Conservation (phyloP, 139 green algal genomes). For the Ettlia oleoabundans region DNA sequence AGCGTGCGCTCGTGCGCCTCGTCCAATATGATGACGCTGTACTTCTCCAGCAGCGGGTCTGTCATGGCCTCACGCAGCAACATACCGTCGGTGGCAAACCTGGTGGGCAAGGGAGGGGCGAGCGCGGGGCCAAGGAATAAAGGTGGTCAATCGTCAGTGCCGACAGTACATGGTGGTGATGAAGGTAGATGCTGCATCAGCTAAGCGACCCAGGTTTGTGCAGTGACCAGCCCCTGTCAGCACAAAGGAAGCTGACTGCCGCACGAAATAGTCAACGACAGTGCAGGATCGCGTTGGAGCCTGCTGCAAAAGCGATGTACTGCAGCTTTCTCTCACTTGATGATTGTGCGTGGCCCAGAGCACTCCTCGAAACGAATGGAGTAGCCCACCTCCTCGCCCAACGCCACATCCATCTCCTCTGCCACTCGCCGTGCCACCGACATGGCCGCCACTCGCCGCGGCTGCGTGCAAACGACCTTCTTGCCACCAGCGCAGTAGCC, state of each 20-base stretch:
- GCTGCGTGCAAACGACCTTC: constrained; percentile 89
- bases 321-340: constrained; percentile 68
- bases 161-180: too few relatives aligned
- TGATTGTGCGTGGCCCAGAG: constrained; percentile 68
- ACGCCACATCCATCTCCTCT: constrained; percentile 83
- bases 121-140: background rate
- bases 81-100: constrained; percentile 98
- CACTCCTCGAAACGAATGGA: constrained; percentile 91
- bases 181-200: too few relatives aligned
- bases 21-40: constrained; percentile 88
- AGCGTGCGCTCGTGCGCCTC: constrained; percentile 91
- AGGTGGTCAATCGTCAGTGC: background rate
- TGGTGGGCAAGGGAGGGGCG: constrained; percentile 30
- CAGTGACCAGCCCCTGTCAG: too few relatives aligned
- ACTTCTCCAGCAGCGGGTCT: constrained; percentile 83
- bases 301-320: background rate
- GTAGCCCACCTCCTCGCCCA: constrained; percentile 91
- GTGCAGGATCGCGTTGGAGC: too few relatives aligned
- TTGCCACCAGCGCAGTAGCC: constrained; percentile 80
- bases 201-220: too few relatives aligned
- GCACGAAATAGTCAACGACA: too few relatives aligned
- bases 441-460: constrained; percentile 87
- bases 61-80: constrained; percentile 93
- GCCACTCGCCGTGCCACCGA: constrained; percentile 89
- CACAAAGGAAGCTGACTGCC: too few relatives aligned